phyloP scores from a whole-genome alignment of 1,284 basidiomycete species.

The Tremellales sp. region DNA sequence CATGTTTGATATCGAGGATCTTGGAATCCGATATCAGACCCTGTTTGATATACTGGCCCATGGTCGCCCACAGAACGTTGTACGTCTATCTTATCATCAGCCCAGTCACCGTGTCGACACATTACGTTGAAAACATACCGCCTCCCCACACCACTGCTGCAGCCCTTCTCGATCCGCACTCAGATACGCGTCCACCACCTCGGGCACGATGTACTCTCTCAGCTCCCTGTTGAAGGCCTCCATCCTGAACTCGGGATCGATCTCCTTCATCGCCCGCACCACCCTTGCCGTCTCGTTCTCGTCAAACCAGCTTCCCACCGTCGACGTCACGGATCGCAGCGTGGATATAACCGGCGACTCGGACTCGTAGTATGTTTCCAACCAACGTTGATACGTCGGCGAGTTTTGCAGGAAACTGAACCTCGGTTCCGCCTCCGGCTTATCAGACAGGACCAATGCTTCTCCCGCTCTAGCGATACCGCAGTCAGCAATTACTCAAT shows the following conservation, averaged over 20 bases:
- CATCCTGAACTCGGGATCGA: conserved; percentile 83
- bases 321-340: conserved; percentile 76
- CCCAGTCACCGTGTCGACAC: background rate
- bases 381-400: conserved; percentile 53
- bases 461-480: conserved; percentile 64
- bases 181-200: conserved; percentile 94
- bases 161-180: conserved; percentile 81
- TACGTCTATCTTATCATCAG: conserved; percentile 61
- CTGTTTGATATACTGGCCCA: conserved; percentile 88
- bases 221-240: conserved; percentile 86
- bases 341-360: conserved; percentile 85
- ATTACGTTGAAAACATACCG: conserved; percentile 59
- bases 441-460: conserved; percentile 71
- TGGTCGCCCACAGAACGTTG: conserved; percentile 95
- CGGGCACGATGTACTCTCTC: conserved; percentile 95
- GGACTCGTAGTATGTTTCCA: conserved; percentile 81
- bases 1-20: conserved; percentile 89
- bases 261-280: conserved; percentile 73
- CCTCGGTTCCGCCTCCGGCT: conserved; percentile 45
- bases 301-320: conserved; percentile 82
- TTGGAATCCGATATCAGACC: conserved; percentile 86
- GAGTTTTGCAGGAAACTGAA: conserved; percentile 58
- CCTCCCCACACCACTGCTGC: conserved; percentile 92
- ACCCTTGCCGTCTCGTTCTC: conserved; percentile 98
- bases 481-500: background rate